phyloP scores from a whole-genome alignment of 2,329 filamentous ascomycete genomes.

The Pseudocercospora fuligena region DNA sequence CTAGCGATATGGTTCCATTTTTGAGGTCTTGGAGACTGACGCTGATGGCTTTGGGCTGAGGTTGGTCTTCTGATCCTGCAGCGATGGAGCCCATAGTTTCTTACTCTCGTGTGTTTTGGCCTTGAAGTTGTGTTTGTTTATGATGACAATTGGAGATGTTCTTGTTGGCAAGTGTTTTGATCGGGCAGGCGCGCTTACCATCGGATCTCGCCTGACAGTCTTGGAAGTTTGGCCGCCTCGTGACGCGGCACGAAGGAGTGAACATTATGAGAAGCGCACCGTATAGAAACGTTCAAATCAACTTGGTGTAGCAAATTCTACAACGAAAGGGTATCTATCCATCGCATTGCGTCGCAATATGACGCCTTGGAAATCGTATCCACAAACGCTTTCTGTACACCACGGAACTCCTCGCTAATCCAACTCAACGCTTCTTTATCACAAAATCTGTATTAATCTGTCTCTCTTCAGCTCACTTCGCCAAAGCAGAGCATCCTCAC shows the following conservation, averaged over 20 bases:
- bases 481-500: slow-evolving; percentile 66
- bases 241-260: background rate
- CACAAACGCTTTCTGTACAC: background rate
- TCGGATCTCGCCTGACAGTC: background rate
- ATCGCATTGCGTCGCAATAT: background rate
- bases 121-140: background rate
- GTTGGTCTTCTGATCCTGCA: slow-evolving; percentile 3
- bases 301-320: background rate
- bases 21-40: slow-evolving; percentile 51
- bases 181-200: background rate
- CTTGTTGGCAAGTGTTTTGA: background rate
- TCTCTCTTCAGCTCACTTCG: slow-evolving; percentile 17
- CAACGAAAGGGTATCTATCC: slow-evolving; percentile 14
- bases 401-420: slow-evolving; percentile 12
- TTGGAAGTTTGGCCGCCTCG: background rate
- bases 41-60: slow-evolving; percentile 45
- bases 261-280: background rate
- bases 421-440: background rate
- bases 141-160: background rate
- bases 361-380: background rate
- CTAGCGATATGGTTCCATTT: slow-evolving; percentile 65
- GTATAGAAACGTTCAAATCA: background rate
- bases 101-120: background rate
- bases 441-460: background rate
- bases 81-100: slow-evolving; percentile 22